These are phyloP conservation scores for Phytophthora colocasiae DNA, from an alignment of 352 stramenopile species.

Conservation along the genomic window DNA sequence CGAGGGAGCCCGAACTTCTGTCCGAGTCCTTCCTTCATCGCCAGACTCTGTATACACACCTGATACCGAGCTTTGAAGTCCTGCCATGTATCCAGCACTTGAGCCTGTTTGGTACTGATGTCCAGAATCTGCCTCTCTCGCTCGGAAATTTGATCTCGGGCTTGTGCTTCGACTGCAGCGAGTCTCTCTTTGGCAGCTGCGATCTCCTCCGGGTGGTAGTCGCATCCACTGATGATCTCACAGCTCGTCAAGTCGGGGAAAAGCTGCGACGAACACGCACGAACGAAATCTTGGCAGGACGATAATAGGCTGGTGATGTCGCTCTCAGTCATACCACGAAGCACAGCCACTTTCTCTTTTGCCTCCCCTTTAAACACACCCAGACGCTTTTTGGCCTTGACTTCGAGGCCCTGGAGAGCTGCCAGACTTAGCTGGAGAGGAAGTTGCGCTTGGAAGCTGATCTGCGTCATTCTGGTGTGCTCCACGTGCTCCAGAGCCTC, in stretches of 20 bases:
- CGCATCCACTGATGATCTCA: conserved; percentile 75
- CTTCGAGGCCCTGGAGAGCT: conserved; percentile 84
- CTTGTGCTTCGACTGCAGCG: conserved; percentile 45
- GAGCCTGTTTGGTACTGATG: conserved; percentile 40
- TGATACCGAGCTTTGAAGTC: conserved; percentile 80
- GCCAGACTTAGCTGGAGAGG: conserved; percentile 80
- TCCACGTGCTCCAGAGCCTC: conserved; percentile 40
- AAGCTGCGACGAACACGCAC: conserved; percentile 56
- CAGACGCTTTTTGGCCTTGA: conserved; percentile 79
- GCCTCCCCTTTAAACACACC: conserved; percentile 50
- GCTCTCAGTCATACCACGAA: conserved; percentile 36
- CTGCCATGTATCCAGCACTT: conserved; percentile 43
- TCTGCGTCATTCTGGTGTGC: conserved; percentile 51
- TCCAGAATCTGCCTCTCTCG: conserved; percentile 47
- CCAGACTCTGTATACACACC: conserved; percentile 77
- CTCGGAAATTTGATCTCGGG: conserved; percentile 40
- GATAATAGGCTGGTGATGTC: conserved; percentile 45
- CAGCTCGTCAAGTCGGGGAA: conserved; percentile 69
- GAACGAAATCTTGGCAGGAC: conserved; percentile 62
- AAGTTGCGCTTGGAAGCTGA: conserved; percentile 68
- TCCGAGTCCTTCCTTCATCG: conserved; percentile 89
- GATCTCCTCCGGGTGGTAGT: conserved; percentile 88
- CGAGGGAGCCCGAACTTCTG: conserved; percentile 90
- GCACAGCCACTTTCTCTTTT: conserved; percentile 29
- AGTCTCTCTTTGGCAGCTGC: conserved; percentile 50